Evolutionary conservation across 1,284 basidiomycete species (phyloP).

Genomic region (Thecaphora thlaspeos): DNA sequence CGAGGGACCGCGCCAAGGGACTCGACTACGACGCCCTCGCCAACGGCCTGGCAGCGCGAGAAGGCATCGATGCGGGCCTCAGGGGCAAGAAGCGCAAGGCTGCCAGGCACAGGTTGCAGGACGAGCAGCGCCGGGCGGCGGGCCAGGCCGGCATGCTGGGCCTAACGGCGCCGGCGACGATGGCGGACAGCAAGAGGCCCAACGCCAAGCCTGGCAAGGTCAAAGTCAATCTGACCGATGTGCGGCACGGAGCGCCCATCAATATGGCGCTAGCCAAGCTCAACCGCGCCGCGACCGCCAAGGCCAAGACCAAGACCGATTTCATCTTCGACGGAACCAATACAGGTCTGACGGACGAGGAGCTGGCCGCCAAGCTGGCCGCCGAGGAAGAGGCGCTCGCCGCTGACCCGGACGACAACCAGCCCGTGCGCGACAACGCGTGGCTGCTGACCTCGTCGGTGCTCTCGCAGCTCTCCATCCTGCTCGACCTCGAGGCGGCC

Average conservation of each 20-base stretch:
- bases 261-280: slow-evolving; percentile 10
- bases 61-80: slow-evolving; percentile 5
- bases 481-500: slow-evolving; percentile 35
- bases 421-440: slow-evolving; percentile 41
- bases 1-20: slow-evolving; percentile 4
- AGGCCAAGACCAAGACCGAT: background rate
- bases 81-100: slow-evolving; percentile 35
- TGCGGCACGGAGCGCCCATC: slow-evolving; percentile 31
- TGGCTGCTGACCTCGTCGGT: slow-evolving; percentile 55
- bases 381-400: slow-evolving; percentile 35
- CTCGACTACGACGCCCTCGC: slow-evolving; percentile 40
- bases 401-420: slow-evolving; percentile 21
- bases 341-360: slow-evolving; percentile 25
- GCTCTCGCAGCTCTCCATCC: slow-evolving; percentile 42
- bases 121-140: slow-evolving; percentile 13
- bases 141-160: background rate
- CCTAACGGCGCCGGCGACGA: background rate
- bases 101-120: slow-evolving; percentile 19
- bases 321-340: background rate
- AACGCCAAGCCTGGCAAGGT: slow-evolving; percentile 9
- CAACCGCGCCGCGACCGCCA: background rate
- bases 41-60: slow-evolving; percentile 5
- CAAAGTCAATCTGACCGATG: slow-evolving; percentile 46
- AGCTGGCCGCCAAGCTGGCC: slow-evolving; percentile 40
- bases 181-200: background rate